Percentiles rank a stretch among this genome's conserved stretches.
phyloP scores from a whole-genome alignment of 176 grass and related monocot genomes.

The Metroxylon sagu region DNA sequence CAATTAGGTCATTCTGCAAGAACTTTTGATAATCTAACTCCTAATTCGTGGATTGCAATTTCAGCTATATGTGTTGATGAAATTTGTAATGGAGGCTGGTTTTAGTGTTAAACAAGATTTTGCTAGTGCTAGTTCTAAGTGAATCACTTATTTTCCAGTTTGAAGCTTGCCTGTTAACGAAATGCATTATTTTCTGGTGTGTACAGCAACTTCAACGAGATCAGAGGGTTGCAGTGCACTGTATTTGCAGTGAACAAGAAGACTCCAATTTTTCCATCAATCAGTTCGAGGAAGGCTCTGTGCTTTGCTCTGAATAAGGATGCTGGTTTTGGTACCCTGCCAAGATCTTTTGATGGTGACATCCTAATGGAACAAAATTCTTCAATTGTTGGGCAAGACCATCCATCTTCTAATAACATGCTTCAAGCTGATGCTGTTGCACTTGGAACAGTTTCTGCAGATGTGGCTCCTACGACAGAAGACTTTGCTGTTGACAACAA shows the following conservation, averaged over 20 bases:
- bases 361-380: constrained; percentile 7
- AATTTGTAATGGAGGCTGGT: no score
- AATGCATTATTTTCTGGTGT: not conserved
- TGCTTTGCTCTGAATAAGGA: constrained; percentile 14
- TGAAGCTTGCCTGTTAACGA: no score
- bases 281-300: constrained; percentile 13
- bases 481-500: constrained; percentile 43
- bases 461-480: constrained; percentile 48
- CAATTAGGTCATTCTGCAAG: no score
- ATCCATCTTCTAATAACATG: constrained; percentile 12
- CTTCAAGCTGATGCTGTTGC: constrained; percentile 40
- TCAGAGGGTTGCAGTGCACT: not conserved
- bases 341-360: constrained; percentile 21
- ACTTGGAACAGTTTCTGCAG: constrained; percentile 46
- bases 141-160: no score
- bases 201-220: constrained; percentile 18
- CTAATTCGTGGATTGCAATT: no score
- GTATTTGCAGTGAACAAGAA: constrained; percentile 6
- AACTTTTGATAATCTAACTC: no score
- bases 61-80: no score
- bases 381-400: constrained; percentile 23
- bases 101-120: no score
- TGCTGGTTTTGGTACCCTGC: constrained; percentile 11
- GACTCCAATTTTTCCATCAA: constrained; percentile 5
- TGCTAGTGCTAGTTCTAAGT: no score